Percentiles rank a stretch among this genome's conserved stretches.
phyloP scores from a whole-genome alignment of 495 filamentous ascomycete genomes.

The Aspergillus avenaceus region DNA sequence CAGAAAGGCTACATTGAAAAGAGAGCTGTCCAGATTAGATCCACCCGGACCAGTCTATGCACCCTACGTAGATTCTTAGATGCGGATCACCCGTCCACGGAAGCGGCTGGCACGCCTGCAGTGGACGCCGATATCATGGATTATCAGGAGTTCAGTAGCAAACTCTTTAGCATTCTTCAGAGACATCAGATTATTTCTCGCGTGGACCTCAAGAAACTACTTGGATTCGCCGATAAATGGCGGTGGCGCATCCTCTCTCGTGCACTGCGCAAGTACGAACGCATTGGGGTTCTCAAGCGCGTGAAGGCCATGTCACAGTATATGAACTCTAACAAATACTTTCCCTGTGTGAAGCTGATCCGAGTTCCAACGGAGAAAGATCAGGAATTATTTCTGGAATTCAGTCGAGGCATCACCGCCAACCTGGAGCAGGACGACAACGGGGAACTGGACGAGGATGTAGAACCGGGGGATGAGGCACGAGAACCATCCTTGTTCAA shows the following conservation, averaged over 20 bases:
- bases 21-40: constrained; percentile 58
- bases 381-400: constrained; percentile 51
- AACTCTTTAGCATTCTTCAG: constrained; percentile 44
- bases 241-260: constrained; percentile 67
- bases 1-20: constrained; percentile 85
- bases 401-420: constrained; percentile 21
- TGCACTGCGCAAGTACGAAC: constrained; percentile 62
- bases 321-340: constrained; percentile 26
- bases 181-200: constrained; percentile 45
- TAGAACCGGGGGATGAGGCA: constrained; percentile 29
- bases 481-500: constrained; percentile 13
- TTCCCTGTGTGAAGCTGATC: constrained; percentile 66
- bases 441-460: constrained; percentile 35
- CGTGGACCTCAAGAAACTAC: constrained; percentile 58
- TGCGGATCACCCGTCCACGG: constrained; percentile 6
- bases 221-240: constrained; percentile 57
- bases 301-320: constrained; percentile 58
- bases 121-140: constrained; percentile 29
- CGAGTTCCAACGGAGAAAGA: constrained; percentile 69
- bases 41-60: constrained; percentile 62
- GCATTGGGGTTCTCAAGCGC: constrained; percentile 63
- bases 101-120: background rate
- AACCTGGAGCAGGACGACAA: constrained; percentile 37
- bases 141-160: constrained; percentile 37
- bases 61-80: constrained; percentile 59